Percentiles rank a stretch among this genome's conserved stretches.
Conservation (phyloP, 768 basidiomycete genomes). For the Kondoa malvinella region DNA sequence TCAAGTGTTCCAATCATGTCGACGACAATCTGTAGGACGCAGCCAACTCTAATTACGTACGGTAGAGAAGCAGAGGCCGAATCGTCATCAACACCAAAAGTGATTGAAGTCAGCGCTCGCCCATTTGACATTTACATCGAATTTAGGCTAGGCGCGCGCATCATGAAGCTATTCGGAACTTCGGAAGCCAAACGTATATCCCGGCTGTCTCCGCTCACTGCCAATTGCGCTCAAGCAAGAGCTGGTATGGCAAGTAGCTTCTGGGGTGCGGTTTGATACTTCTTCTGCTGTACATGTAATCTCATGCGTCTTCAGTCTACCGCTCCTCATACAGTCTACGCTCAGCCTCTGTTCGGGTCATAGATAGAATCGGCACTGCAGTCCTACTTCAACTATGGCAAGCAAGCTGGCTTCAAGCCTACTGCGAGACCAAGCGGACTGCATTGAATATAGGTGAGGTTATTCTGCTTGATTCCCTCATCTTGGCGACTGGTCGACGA, state of each 20-base stretch:
- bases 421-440: neutral
- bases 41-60: neutral
- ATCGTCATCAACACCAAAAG: conserved; percentile 1
- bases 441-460: neutral
- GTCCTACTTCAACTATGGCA: neutral
- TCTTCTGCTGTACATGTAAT: neutral
- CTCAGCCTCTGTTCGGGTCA: neutral
- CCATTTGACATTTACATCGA: conserved; percentile 7
- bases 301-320: neutral
- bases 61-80: neutral
- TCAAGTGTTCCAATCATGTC: conserved; percentile 6
- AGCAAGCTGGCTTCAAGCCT: neutral
- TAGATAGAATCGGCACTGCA: neutral
- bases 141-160: conserved; percentile 2
- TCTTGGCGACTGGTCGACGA: neutral
- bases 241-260: neutral
- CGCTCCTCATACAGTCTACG: neutral
- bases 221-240: neutral
- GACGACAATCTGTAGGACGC: neutral
- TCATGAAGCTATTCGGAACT: conserved; percentile 5
- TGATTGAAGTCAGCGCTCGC: conserved; percentile 2
- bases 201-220: conserved; percentile 1
- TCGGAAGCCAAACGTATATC: neutral
- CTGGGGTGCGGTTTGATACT: neutral
- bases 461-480: neutral